phyloP scores from a whole-genome alignment of 2,329 filamentous ascomycete species.

The Aspergillus spinulosporus region DNA sequence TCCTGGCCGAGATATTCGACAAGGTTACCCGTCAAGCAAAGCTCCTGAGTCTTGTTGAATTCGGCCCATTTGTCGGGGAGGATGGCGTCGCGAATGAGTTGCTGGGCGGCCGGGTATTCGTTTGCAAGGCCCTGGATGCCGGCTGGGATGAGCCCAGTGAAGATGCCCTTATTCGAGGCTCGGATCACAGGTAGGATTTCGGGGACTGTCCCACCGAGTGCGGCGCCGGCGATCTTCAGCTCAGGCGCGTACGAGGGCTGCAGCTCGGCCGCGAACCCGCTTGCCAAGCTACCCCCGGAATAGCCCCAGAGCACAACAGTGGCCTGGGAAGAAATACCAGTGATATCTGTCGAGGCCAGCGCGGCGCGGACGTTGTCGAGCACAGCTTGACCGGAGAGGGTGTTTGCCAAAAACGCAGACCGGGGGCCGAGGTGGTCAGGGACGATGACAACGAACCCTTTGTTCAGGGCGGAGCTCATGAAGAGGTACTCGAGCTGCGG shows the following conservation, averaged over 20 bases:
- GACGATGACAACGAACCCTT: slow-evolving; percentile 51
- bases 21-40: slow-evolving; percentile 26
- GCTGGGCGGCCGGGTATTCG: slow-evolving; percentile 27
- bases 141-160: slow-evolving; percentile 39
- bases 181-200: slow-evolving; percentile 43
- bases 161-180: slow-evolving; percentile 33
- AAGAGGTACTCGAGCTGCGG: slow-evolving; percentile 39
- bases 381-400: slow-evolving; percentile 46
- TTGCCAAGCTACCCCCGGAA: slow-evolving; percentile 52
- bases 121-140: slow-evolving; percentile 31
- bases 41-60: slow-evolving; percentile 23
- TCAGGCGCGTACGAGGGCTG: slow-evolving; percentile 22
- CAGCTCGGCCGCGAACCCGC: slow-evolving; percentile 21
- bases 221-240: slow-evolving; percentile 47
- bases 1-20: slow-evolving; percentile 23
- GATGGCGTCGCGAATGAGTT: slow-evolving; percentile 21
- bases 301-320: slow-evolving; percentile 56
- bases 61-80: slow-evolving; percentile 20
- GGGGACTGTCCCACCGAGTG: slow-evolving; percentile 51
- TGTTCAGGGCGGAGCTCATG: slow-evolving; percentile 40
- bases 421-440: slow-evolving; percentile 51
- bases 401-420: slow-evolving; percentile 46
- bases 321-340: slow-evolving; percentile 35
- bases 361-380: slow-evolving; percentile 48
- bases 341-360: slow-evolving; percentile 28